A percentile compares a stretch with the other conserved stretches of the same genome.
Evolutionary conservation across 2,329 filamentous ascomycete species (phyloP).

Genomic region (Zymoseptoria ardabiliae): DNA sequence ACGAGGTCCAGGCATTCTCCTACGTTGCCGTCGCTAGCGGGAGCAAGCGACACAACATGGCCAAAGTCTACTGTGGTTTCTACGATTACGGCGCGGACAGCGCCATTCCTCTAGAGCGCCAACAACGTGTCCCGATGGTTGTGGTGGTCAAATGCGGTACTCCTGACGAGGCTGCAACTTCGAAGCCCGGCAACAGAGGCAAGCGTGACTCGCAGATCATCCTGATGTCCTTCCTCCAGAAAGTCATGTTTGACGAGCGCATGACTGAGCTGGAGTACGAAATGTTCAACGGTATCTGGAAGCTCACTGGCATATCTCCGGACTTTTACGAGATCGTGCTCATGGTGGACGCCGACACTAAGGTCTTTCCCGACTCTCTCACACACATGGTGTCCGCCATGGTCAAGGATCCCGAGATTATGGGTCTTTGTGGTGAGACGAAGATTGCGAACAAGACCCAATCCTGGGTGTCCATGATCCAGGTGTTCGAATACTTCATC

Average conservation of each 20-base stretch:
- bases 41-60: constrained; percentile 98
- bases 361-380: constrained; percentile 95
- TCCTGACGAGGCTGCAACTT: constrained; percentile 68
- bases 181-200: constrained; percentile 93
- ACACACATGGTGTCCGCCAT: constrained; percentile 99
- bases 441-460: constrained; percentile 98
- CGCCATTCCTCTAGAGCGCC: constrained; percentile 71
- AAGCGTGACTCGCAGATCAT: constrained; percentile 99
- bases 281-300: constrained; percentile 99
- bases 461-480: constrained; percentile 94
- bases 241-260: constrained; percentile 99
- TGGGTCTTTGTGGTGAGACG: constrained; percentile 97
- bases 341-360: constrained; percentile 99
- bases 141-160: constrained; percentile 93
- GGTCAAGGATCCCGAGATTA: constrained; percentile 98
- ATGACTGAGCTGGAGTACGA: constrained; percentile 99
- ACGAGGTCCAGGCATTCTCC: constrained; percentile 83
- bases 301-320: constrained; percentile 94
- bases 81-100: constrained; percentile 89
- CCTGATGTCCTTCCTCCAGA: constrained; percentile 97
- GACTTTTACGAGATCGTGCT: constrained; percentile 97
- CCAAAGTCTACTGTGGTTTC: constrained; percentile 95
- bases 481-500: constrained; percentile 99
- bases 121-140: constrained; percentile 97
- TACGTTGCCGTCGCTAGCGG: constrained; percentile 95